A percentile compares a stretch with the other conserved stretches of the same genome.
phyloP scores from a whole-genome alignment of 2,329 filamentous ascomycete species.

The Bipolaris cookei region DNA sequence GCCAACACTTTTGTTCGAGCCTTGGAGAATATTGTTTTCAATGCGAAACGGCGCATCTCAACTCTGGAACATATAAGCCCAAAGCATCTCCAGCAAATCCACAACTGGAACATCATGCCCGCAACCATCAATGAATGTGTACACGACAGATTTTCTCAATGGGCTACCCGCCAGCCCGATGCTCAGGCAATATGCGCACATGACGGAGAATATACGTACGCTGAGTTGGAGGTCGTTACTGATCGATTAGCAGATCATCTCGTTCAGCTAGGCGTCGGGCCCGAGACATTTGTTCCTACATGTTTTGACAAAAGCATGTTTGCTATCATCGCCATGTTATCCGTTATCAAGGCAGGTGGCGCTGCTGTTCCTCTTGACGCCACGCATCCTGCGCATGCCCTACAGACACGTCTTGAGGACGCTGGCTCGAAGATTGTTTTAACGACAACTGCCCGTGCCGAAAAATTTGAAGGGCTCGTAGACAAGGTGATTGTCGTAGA shows the following conservation, averaged over 20 bases:
- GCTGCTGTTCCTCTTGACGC: conserved; percentile 48
- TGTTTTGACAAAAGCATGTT: conserved; percentile 50
- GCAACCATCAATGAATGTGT: conserved; percentile 41
- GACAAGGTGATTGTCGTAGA: conserved; percentile 48
- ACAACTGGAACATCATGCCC: conserved; percentile 42
- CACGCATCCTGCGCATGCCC: conserved; percentile 40
- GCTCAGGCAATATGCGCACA: conserved; percentile 42
- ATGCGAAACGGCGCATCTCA: conserved; percentile 42
- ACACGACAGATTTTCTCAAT: conserved; percentile 36
- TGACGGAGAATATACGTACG: conserved; percentile 44
- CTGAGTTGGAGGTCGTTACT: conserved; percentile 34
- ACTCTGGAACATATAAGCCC: conserved; percentile 50
- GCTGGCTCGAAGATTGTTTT: conserved; percentile 51
- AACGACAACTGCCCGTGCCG: conserved; percentile 46
- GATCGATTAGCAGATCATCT: conserved; percentile 41
- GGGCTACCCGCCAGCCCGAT: conserved; percentile 33
- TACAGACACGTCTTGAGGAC: conserved; percentile 51
- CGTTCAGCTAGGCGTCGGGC: conserved; percentile 37
- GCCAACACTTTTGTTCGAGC: conserved; percentile 40
- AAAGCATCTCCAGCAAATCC: conserved; percentile 40
- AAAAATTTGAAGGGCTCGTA: conserved; percentile 51
- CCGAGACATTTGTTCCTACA: conserved; percentile 44
- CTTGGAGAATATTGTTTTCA: conserved; percentile 47
- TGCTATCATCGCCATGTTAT: conserved; percentile 47
- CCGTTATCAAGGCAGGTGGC: conserved; percentile 49